Conservation (phyloP, 148 eudicot genomes). For the Suaeda aralocaspica region DNA sequence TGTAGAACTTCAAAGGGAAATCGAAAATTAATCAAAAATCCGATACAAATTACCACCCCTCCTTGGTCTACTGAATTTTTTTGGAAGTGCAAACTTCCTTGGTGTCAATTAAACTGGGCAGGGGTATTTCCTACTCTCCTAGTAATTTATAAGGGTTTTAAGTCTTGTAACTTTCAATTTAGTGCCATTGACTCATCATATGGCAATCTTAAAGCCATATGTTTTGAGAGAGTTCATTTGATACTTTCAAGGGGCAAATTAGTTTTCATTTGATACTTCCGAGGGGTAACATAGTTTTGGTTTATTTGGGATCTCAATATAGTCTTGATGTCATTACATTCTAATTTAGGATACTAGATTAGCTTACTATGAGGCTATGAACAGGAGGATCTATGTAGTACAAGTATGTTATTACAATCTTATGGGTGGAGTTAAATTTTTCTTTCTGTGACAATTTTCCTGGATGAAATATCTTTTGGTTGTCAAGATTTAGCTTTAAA, state of each 20-base stretch:
- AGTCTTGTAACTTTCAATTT: no score
- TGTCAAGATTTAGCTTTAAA: not conserved
- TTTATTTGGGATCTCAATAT: constrained; percentile 3
- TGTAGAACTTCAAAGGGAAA: no score
- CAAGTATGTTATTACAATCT: not conserved
- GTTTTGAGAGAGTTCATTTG: not conserved
- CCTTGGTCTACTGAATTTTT: no score
- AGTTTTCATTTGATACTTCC: not conserved
- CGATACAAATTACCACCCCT: no score
- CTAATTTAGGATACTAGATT: not conserved
- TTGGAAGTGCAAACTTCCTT: no score
- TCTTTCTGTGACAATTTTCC: not conserved
- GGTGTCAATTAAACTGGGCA: no score
- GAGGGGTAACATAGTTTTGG: not conserved
- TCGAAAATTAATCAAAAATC: no score
- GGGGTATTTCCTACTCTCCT: no score
- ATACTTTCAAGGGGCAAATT: not conserved
- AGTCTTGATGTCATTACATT: not conserved
- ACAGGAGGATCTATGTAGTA: no score
- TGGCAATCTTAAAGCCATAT: not conserved
- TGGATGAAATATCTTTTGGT: not conserved
- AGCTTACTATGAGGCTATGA: not conserved
- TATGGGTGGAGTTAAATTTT: not conserved
- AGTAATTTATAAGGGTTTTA: no score
- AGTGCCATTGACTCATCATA: not conserved